Conservation (phyloP, 257 asterid genomes). For the Nicotiana knightiana region DNA sequence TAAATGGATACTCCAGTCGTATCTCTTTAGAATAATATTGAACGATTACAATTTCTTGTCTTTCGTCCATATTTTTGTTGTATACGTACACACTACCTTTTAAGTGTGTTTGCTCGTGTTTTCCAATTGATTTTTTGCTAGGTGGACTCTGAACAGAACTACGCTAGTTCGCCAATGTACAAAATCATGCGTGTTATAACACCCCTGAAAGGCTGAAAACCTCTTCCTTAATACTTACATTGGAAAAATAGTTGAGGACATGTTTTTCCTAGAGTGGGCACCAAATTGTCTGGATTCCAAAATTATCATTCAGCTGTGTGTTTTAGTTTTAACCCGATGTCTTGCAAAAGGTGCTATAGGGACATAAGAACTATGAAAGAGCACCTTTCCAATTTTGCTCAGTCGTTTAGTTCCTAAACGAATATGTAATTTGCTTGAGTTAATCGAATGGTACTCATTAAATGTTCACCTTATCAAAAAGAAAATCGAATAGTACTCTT, state of each 20-base stretch:
- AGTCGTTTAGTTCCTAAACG: constrained; percentile 15
- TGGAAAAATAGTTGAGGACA: constrained; percentile 25
- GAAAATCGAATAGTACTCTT: background rate
- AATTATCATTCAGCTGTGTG: background rate
- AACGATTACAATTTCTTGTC: no score
- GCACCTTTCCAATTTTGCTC: constrained; percentile 21
- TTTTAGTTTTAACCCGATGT: constrained; percentile 10
- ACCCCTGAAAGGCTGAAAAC: constrained; percentile 8
- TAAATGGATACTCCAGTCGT: no score
- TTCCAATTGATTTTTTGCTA: background rate
- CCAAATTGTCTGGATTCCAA: background rate
- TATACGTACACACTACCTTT: no score
- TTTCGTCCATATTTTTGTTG: no score
- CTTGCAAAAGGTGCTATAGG: constrained; percentile 28
- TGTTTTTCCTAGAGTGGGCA: constrained; percentile 10
- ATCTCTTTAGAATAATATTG: no score
- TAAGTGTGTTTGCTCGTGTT: background rate
- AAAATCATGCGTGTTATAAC: constrained; percentile 19
- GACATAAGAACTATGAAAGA: constrained; percentile 29
- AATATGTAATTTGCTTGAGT: constrained; percentile 33
- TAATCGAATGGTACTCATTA: background rate
- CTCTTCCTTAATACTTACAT: background rate
- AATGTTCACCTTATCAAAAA: no score
- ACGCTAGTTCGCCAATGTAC: constrained; percentile 28
- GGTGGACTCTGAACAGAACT: background rate